Percentiles rank a stretch among this genome's conserved stretches.
These are phyloP conservation scores for Coriaria nepalensis DNA, from an alignment of 306 rosid genomes.

Conservation along the genomic window DNA sequence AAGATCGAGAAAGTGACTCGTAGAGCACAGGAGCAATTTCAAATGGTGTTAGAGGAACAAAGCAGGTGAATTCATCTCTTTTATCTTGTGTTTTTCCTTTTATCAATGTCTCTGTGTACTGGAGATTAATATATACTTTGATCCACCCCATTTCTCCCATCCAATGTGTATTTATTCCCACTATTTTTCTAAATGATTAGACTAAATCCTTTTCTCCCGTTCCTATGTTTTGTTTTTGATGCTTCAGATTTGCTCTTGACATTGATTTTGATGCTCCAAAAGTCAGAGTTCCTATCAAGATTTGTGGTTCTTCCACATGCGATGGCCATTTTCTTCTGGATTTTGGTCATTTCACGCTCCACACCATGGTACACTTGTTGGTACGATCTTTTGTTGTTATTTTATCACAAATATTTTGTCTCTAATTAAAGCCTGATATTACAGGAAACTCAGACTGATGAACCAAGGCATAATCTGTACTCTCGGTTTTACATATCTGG, in stretches of 20 bases:
- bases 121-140: too few species aligned
- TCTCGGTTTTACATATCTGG: constrained; percentile 78
- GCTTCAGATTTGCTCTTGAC: constrained; percentile 88
- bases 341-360: constrained; percentile 88
- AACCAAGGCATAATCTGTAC: constrained; percentile 57
- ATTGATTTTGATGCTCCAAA: constrained; percentile 96
- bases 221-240: too few species aligned
- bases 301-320: constrained; percentile 45
- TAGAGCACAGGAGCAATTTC: constrained; percentile 93
- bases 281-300: constrained; percentile 85
- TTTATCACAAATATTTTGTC: constrained; percentile 14
- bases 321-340: constrained; percentile 84
- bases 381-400: constrained; percentile 15
- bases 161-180: too few species aligned
- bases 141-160: too few species aligned
- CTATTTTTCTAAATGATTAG: too few species aligned
- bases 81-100: constrained; percentile 12
- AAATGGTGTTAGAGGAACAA: constrained; percentile 81
- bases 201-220: too few species aligned
- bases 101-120: too few species aligned
- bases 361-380: constrained; percentile 55
- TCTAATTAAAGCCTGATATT: constrained; percentile 15
- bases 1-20: constrained; percentile 88
- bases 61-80: constrained; percentile 40
- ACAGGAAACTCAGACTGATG: constrained; percentile 65